Percentiles rank a stretch among this genome's conserved stretches.
phyloP scores from a whole-genome alignment of 1,139 yeast species.

The Suhomyces guaymorum region DNA sequence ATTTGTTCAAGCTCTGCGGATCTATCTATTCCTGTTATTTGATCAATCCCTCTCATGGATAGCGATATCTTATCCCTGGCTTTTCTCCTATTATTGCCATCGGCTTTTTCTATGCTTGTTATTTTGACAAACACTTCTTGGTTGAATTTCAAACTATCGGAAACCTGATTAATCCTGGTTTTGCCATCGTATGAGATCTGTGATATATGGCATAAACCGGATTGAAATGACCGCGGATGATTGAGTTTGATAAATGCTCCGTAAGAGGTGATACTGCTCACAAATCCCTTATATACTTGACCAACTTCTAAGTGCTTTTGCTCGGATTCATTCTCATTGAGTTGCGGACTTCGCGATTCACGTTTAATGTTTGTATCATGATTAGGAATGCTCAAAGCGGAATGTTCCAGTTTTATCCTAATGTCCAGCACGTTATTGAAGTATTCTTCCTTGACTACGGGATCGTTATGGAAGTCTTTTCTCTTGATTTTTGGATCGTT shows the following conservation, averaged over 20 bases:
- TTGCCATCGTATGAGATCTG: slow-evolving; percentile 52
- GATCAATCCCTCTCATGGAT: slow-evolving; percentile 77
- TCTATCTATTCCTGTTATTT: slow-evolving; percentile 56
- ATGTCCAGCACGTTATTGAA: neutral
- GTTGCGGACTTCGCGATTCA: slow-evolving; percentile 1
- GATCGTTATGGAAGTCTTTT: too few relatives aligned
- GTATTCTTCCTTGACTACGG: neutral
- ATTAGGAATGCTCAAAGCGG: slow-evolving; percentile 22
- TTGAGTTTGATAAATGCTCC: slow-evolving; percentile 71
- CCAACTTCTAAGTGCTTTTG: slow-evolving; percentile 27
- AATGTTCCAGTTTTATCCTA: slow-evolving; percentile 9
- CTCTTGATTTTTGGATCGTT: slow-evolving; percentile 1
- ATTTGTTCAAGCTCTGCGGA: slow-evolving; percentile 20
- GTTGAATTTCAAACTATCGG: slow-evolving; percentile 55
- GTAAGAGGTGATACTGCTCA: slow-evolving; percentile 59
- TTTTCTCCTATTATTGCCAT: slow-evolving; percentile 24
- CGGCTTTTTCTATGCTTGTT: slow-evolving; percentile 37
- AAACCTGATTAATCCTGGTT: slow-evolving; percentile 54
- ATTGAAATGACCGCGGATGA: slow-evolving; percentile 25
- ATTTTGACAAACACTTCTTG: slow-evolving; percentile 72
- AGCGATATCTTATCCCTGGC: slow-evolving; percentile 50
- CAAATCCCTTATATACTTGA: slow-evolving; percentile 58
- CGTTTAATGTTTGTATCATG: neutral
- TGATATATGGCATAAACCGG: slow-evolving; percentile 79
- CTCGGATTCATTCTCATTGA: too few relatives aligned